Conservation (phyloP, 257 asterid genomes). For the Cordia subcordata region DNA sequence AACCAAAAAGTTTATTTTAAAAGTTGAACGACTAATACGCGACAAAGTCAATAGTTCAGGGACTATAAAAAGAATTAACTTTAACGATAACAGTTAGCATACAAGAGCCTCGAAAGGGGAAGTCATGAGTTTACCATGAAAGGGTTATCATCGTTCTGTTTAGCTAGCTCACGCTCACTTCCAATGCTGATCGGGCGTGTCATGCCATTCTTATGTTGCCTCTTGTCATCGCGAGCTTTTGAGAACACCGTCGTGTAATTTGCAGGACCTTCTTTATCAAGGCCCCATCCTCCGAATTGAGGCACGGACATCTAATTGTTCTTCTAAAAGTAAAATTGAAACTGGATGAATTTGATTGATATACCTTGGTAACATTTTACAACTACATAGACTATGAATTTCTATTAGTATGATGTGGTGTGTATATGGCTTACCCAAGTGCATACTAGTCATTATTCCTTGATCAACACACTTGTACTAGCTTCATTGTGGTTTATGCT, state of each 20-base stretch:
- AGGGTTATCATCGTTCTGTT: no score
- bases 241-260: conserved; percentile 42
- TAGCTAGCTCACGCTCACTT: conserved; percentile 35
- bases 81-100: no score
- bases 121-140: neutral
- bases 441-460: neutral
- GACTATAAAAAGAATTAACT: no score
- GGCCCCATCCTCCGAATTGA: conserved; percentile 58
- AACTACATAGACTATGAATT: neutral
- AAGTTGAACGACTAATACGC: no score
- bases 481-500: neutral
- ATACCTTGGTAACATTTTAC: neutral
- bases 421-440: neutral
- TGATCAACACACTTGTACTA: conserved; percentile 5
- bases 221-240: conserved; percentile 44
- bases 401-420: neutral
- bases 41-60: no score
- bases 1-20: no score
- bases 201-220: conserved; percentile 25
- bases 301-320: conserved; percentile 43
- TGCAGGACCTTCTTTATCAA: conserved; percentile 40
- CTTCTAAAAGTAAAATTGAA: no score
- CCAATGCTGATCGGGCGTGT: conserved; percentile 32
- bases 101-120: no score
- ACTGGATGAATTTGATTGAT: no score